Evolutionary conservation across 208 protist genomes (phyloP).

Genomic region (Acanthamoeba triangularis): DNA sequence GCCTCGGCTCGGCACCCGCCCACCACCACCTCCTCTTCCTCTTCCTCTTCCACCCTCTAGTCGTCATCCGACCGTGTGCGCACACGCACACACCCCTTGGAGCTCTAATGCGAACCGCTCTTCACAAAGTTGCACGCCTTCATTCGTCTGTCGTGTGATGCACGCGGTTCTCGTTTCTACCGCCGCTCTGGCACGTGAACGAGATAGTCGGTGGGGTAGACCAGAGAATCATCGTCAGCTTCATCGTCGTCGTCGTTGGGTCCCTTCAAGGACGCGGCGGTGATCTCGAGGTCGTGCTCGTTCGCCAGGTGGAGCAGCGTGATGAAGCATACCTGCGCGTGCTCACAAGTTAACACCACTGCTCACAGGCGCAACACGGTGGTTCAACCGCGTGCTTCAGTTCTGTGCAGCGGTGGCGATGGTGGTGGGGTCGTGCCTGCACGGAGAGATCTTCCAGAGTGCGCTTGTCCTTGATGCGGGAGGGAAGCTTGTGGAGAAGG

Average conservation of each 20-base stretch:
- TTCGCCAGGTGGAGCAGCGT: conserved; percentile 61
- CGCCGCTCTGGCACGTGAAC: not conserved
- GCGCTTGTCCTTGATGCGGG: not conserved
- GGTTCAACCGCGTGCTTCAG: too few relatives aligned
- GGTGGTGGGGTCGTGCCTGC: not conserved
- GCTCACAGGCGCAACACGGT: not conserved
- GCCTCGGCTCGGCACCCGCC: not conserved
- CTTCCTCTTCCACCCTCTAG: not conserved
- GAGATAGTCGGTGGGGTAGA: not conserved
- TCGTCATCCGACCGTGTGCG: too few relatives aligned
- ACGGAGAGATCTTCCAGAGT: conserved; percentile 38
- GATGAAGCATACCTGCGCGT: conserved; percentile 52
- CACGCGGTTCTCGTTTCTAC: not conserved
- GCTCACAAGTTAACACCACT: too few relatives aligned
- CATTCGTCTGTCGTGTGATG: too few relatives aligned
- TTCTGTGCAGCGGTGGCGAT: not conserved
- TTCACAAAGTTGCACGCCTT: not conserved
- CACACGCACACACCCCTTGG: not conserved
- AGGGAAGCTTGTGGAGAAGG: not conserved
- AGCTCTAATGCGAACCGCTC: too few relatives aligned
- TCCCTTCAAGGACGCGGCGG: not conserved
- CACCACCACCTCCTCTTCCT: not conserved
- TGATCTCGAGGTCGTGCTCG: conserved; percentile 56
- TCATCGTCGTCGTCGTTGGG: not conserved
- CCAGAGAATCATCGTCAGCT: too few relatives aligned